These are phyloP conservation scores for Pouteria glomerata DNA, from an alignment of 148 eudicot species.

Conservation along the genomic window DNA sequence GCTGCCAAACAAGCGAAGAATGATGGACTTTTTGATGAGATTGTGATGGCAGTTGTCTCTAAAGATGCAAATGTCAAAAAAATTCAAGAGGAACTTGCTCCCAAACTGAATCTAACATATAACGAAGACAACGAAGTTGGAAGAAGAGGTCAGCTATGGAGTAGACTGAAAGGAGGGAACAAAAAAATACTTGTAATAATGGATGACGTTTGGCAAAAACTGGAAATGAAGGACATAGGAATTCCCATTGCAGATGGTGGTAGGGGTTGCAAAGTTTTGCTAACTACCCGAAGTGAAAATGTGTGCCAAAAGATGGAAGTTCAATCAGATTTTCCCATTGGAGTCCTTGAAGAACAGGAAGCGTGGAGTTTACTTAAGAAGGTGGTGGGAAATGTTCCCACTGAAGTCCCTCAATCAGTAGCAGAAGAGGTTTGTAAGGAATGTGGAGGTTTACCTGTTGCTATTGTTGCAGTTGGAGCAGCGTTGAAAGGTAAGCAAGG, in stretches of 20 bases:
- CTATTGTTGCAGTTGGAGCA: not conserved
- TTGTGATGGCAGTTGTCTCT: not conserved
- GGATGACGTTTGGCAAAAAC: not conserved
- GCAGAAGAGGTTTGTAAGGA: not conserved
- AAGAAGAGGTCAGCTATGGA: not conserved
- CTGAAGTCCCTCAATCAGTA: not conserved
- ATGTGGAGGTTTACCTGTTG: conserved; percentile 14
- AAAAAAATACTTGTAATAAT: not conserved
- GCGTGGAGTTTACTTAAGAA: not conserved
- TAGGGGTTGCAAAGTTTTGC: conserved; percentile 3
- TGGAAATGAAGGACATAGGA: not conserved
- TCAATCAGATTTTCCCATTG: not conserved
- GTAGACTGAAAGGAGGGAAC: not conserved
- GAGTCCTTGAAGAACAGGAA: not conserved
- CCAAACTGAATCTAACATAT: not conserved
- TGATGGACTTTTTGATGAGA: not conserved
- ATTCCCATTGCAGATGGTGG: not conserved
- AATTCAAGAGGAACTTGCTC: not conserved
- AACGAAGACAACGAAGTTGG: not conserved
- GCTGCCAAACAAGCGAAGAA: not conserved
- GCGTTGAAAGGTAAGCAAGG: not conserved
- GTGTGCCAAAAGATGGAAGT: not conserved
- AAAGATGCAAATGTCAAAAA: not conserved
- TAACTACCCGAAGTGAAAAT: not conserved
- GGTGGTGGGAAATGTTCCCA: not conserved